Evolutionary conservation across 2,329 filamentous ascomycete genomes (phyloP), one percentile per base, ranked within the genome.

Genomic region (Sclerotinia sclerotiorum): DNA sequence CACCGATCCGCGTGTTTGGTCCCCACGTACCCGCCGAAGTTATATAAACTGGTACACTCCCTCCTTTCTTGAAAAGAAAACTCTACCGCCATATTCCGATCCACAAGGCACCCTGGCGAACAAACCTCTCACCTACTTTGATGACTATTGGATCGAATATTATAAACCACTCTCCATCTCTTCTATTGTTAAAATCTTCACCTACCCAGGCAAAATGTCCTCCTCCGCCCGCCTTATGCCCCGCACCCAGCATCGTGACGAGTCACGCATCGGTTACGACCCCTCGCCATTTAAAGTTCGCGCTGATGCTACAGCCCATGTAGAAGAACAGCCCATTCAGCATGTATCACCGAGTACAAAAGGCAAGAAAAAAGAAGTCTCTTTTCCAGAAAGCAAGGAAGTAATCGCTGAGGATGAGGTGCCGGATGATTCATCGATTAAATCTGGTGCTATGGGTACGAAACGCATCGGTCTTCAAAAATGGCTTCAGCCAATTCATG

Each of bases 141-240:
- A 98, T 76, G 93, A 98, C 78, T 99, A 97, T 79, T 99, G 95
- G 95, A 83, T 95, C 10, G 95, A 99, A 78, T 98, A 97, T 78
- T 99, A 99, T 77, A 88, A 94, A 19, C 95, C 95, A 0, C 85
- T 92, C 10, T 92, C 91, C 0, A 81, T 98, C 1, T 97, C 95
- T 0, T 95, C 93, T 0, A 93, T 98, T 73, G 86, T 89, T 19
- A 99, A 97, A 77, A 91, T 97, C 78, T 97, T 97, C 77, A 88
- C 93, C 0, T 97, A 91, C 79, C 73, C 74, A 68, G 76, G 76
- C 0, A 93, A 92, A 77, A 92, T 98, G 85, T 97, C 94, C 76
- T 94, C 92, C 0, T 95, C 92, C 5, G 87, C 94, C 71, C 91
- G 90, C 70, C 94, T 94, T 77, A 90, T 94, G 44, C 90, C 91